A percentile compares a stretch with the other conserved stretches of the same genome.
phyloP scores from a whole-genome alignment of 495 filamentous ascomycete species.

The Aspergillus bridgeri region DNA sequence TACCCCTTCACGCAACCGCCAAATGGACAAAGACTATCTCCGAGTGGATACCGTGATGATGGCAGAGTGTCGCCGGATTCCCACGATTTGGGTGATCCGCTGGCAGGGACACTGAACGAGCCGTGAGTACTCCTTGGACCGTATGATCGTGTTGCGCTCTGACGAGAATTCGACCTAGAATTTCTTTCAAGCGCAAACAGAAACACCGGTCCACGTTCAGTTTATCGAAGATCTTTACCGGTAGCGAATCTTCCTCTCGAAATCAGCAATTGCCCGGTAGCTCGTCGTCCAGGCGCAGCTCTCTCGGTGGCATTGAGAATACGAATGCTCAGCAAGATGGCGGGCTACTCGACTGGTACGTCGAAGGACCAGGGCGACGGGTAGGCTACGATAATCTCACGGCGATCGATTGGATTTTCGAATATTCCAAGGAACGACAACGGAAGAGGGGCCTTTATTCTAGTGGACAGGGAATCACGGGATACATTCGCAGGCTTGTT shows the following conservation, averaged over 20 bases:
- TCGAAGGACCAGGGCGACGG: slow-evolving; percentile 83
- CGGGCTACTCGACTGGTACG: slow-evolving; percentile 75
- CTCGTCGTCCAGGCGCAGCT: slow-evolving; percentile 6
- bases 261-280: slow-evolving; percentile 18
- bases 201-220: slow-evolving; percentile 58
- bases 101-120: slow-evolving; percentile 46
- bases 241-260: slow-evolving; percentile 21
- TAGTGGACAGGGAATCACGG: slow-evolving; percentile 65
- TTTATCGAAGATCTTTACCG: slow-evolving; percentile 51
- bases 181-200: slow-evolving; percentile 82
- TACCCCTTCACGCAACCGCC: slow-evolving; percentile 12
- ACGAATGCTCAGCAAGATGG: slow-evolving; percentile 58
- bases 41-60: slow-evolving; percentile 8
- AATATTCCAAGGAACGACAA: slow-evolving; percentile 95
- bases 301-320: slow-evolving; percentile 37
- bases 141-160: slow-evolving; percentile 10
- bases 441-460: slow-evolving; percentile 72
- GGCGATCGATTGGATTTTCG: slow-evolving; percentile 99
- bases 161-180: slow-evolving; percentile 36
- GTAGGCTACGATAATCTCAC: slow-evolving; percentile 96
- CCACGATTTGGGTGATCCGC: slow-evolving; percentile 42
- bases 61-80: slow-evolving; percentile 1
- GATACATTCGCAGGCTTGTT: slow-evolving; percentile 64
- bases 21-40: slow-evolving; percentile 6
- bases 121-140: slow-evolving; percentile 32